Evolutionary conservation across 305 asterid species (phyloP).

Genomic region (Fraxinus floribunda): DNA sequence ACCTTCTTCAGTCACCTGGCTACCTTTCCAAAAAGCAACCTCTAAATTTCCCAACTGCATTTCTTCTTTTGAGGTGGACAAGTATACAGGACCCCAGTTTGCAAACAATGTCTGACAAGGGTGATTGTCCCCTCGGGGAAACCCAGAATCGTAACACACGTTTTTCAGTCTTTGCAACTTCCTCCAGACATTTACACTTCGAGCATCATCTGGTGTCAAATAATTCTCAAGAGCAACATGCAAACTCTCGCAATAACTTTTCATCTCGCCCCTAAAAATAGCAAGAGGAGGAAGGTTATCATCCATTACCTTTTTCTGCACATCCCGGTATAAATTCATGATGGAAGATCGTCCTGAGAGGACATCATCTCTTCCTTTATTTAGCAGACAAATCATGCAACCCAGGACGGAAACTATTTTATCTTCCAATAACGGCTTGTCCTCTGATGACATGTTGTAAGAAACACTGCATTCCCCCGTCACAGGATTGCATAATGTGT

Average conservation of each 20-base stretch:
- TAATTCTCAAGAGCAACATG: slow-evolving; percentile 85
- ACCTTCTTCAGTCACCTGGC: slow-evolving; percentile 95
- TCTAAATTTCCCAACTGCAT: slow-evolving; percentile 38
- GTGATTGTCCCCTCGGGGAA: slow-evolving; percentile 62
- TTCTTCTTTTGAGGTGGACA: slow-evolving; percentile 53
- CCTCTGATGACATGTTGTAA: slow-evolving; percentile 76
- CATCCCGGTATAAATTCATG: slow-evolving; percentile 57
- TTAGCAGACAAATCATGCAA: slow-evolving; percentile 91
- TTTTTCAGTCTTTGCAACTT: slow-evolving; percentile 75
- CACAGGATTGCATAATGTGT: slow-evolving; percentile 80
- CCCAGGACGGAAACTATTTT: slow-evolving; percentile 93
- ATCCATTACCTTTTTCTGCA: slow-evolving; percentile 51
- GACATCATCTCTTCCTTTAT: slow-evolving; percentile 95
- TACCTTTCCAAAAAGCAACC: slow-evolving; percentile 85
- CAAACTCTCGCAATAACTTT: slow-evolving; percentile 92
- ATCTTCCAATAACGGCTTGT: slow-evolving; percentile 74
- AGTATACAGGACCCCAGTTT: slow-evolving; percentile 71
- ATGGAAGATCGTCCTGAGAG: slow-evolving; percentile 73
- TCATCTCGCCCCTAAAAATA: slow-evolving; percentile 88
- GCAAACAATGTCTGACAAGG: slow-evolving; percentile 85
- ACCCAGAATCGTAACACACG: slow-evolving; percentile 87
- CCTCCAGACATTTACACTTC: slow-evolving; percentile 77
- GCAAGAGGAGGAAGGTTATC: slow-evolving; percentile 87
- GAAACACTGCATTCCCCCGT: slow-evolving; percentile 91
- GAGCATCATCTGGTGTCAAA: slow-evolving; percentile 76